These are phyloP conservation scores for Cryptosporidium parvum DNA, from an alignment of 169 alveolate species.

Conservation along the genomic window DNA sequence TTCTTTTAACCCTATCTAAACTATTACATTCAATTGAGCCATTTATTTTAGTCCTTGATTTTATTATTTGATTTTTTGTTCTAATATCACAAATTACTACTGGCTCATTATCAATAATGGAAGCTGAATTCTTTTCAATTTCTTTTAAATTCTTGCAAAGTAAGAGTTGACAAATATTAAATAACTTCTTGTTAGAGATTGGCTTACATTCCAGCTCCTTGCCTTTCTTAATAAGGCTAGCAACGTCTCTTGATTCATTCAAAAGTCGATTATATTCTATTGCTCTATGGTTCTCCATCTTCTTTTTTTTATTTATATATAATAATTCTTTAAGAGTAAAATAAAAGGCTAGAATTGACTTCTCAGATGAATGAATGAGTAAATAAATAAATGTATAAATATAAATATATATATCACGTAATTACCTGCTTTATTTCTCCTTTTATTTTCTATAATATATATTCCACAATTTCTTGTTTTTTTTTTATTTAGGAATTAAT, in stretches of 20 bases:
- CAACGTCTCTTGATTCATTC: conserved; percentile 11
- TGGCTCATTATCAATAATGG: neutral
- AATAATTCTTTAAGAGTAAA: neutral
- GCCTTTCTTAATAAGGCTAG: neutral
- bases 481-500: no score
- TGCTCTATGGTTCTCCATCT: conserved; percentile 15
- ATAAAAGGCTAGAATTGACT: neutral
- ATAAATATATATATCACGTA: no score
- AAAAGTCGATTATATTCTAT: conserved; percentile 31
- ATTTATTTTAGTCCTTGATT: conserved; percentile 8
- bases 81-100: conserved; percentile 54
- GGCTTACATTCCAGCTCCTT: conserved; percentile 16
- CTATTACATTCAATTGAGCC: conserved; percentile 43
- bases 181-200: conserved; percentile 32
- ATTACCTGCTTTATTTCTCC: neutral
- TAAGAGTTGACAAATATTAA: conserved; percentile 24
- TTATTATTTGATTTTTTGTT: conserved; percentile 5
- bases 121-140: neutral
- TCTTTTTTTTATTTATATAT: neutral
- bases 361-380: no score
- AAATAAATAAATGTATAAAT: no score
- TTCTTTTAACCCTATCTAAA: conserved; percentile 24
- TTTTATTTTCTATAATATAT: no score
- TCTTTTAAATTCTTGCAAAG: conserved; percentile 8
- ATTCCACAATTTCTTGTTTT: neutral